Base-by-base conservation (phyloP, 768 basidiomycete species). In the Tylopilus intermedius region DNA sequence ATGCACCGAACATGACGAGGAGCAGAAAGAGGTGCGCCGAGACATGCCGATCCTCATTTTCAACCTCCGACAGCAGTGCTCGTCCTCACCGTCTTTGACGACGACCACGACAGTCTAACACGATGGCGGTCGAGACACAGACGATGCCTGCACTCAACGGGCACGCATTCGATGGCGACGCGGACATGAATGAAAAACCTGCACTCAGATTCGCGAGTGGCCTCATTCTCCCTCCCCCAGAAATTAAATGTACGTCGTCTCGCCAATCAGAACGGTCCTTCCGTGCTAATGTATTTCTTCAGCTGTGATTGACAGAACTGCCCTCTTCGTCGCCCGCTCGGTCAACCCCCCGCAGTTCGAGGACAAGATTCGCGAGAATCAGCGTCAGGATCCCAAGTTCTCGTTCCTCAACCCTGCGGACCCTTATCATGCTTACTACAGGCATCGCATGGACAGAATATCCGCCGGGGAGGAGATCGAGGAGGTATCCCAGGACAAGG, bases 351-450 rank as follows among this genome's bases (percentile, higher is more conserved):
- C 84, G 9, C 83, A 88, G 62, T 94, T 99, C 65, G 95, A 98
- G 74, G 91, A 94, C 67, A 94, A 95, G 74, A 93, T 99, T 70
- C 84, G 94, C 62, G 94, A 97, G 73, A 88, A 90, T 63, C 94
- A 94, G 72, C 90, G 93, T 73, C 24, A 84, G 59, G 95, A 98
- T 76, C 92, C 94, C 52, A 95, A 96, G 74, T 99, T 98, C 79
- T 93, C 95, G 53, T 99, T 99, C 78, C 81, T 99, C 70, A 95
- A 95, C 75, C 86, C 91, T 56, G 82, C 83, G 45, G 96, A 99
- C 78, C 92, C 96, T 59, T 99, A 96, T 75, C 92, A 98, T 84
- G 90, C 90, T 55, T 98, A 99, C 74, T 99, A 99, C 68, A 84
- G 90, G 66, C 83, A 94, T 76, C 84, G 88, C 66, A 82, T 95